Conservation (phyloP, 169 alveolate species). For the Plasmodium adleri region DNA sequence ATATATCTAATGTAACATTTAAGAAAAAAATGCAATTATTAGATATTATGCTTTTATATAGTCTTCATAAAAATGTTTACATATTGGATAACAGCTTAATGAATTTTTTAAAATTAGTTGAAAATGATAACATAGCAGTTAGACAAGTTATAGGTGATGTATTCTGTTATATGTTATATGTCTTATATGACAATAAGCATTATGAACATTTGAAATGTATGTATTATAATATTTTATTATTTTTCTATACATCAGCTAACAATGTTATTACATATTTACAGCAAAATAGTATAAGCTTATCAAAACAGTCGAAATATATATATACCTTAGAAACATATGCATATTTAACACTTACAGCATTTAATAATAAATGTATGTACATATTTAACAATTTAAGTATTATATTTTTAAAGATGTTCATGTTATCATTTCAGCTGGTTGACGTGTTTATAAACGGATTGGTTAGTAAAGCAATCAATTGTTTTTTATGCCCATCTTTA, state of each 20-base stretch:
- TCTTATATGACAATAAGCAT: conserved; percentile 43
- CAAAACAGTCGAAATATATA: conserved; percentile 48
- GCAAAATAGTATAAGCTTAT: conserved; percentile 12
- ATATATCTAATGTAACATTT: conserved; percentile 48
- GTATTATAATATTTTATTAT: conserved; percentile 31
- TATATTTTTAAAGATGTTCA: conserved; percentile 60
- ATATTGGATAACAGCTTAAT: conserved; percentile 33
- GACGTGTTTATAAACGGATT: conserved; percentile 60
- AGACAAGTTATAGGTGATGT: conserved; percentile 63
- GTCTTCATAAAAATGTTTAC: conserved; percentile 63
- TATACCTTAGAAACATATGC: conserved; percentile 55
- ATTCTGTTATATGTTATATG: conserved; percentile 28
- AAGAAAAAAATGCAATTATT: conserved; percentile 57
- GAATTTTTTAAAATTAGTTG: conserved; percentile 34
- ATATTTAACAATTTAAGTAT: conserved; percentile 52
- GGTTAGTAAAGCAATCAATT: conserved; percentile 49
- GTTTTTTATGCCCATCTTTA: conserved; percentile 68
- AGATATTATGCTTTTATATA: conserved; percentile 56
- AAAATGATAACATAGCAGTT: conserved; percentile 64
- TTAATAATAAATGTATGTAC: conserved; percentile 53
- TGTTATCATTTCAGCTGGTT: conserved; percentile 35
- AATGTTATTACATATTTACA: conserved; percentile 36
- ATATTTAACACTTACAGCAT: conserved; percentile 50
- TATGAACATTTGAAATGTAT: conserved; percentile 51
- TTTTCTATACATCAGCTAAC: conserved; percentile 19